Conservation (phyloP, 768 basidiomycete genomes). For the Tephrocybe sp. region DNA sequence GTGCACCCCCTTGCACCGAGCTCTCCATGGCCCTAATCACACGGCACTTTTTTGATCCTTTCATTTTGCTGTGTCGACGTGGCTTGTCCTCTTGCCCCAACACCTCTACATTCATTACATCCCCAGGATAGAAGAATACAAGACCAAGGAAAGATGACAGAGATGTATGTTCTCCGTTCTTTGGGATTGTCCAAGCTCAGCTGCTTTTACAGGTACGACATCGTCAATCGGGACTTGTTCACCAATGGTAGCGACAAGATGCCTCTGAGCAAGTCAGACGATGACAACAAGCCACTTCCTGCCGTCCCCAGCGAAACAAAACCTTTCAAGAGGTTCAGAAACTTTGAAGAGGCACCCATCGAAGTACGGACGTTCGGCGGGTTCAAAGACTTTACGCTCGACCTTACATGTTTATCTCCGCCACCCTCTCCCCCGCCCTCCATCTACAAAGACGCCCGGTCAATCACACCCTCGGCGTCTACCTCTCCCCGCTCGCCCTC, state of each 20-base stretch:
- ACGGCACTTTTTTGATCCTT: conserved; percentile 18
- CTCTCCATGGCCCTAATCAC: conserved; percentile 22
- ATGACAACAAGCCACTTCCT: conserved; percentile 16
- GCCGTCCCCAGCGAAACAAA: not conserved
- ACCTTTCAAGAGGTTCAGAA: conserved; percentile 10
- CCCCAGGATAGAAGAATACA: not conserved
- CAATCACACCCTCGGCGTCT: conserved; percentile 29
- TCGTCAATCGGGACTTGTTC: too few species aligned
- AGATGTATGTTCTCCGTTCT: conserved; percentile 15
- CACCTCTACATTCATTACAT: conserved; percentile 5
- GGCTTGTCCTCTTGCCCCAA: conserved; percentile 13
- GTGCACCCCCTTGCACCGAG: conserved; percentile 24
- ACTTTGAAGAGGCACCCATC: conserved; percentile 11
- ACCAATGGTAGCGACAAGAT: not conserved
- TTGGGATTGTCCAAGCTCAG: not conserved
- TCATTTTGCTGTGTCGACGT: conserved; percentile 9
- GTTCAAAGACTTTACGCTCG: conserved; percentile 45
- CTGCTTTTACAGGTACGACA: too few species aligned
- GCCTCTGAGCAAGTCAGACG: conserved; percentile 18
- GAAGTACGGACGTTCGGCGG: conserved; percentile 31
- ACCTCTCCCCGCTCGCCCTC: conserved; percentile 35
- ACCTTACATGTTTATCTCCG: conserved; percentile 41
- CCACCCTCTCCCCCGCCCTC: conserved; percentile 38
- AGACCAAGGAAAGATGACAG: conserved; percentile 10
- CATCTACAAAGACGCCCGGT: conserved; percentile 28